phyloP scores from a whole-genome alignment of 495 filamentous ascomycete genomes.

The Filosporella fistucella region DNA sequence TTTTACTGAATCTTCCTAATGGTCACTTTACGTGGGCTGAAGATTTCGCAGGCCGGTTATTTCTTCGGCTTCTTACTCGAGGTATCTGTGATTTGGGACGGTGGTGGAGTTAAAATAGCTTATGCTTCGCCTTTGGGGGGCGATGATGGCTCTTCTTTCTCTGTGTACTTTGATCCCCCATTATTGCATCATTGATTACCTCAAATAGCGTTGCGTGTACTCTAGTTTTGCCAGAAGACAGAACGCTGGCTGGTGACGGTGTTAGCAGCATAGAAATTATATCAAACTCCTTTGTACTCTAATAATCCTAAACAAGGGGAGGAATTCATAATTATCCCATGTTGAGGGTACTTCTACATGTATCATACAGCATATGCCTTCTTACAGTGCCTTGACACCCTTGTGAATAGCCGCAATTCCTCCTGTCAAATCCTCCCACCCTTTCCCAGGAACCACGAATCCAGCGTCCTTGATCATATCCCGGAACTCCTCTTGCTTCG shows the following conservation, averaged over 20 bases:
- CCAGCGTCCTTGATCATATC: conserved; percentile 87
- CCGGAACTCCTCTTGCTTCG: conserved; percentile 75
- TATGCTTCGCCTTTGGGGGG: conserved; percentile 22
- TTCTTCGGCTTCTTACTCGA: conserved; percentile 18
- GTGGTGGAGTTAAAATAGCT: conserved; percentile 26
- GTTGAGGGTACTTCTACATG: conserved; percentile 1
- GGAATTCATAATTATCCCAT: too few species aligned
- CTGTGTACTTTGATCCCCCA: conserved; percentile 22
- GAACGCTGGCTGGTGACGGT: conserved; percentile 17
- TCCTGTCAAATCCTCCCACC: conserved; percentile 83
- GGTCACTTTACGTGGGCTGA: conserved; percentile 24
- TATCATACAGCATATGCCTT: background rate
- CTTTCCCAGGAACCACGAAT: conserved; percentile 75
- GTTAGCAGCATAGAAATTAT: conserved; percentile 26
- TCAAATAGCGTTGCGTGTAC: conserved; percentile 28
- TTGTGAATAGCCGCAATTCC: conserved; percentile 96
- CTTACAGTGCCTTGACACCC: conserved; percentile 75
- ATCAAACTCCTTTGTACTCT: conserved; percentile 16
- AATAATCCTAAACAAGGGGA: too few species aligned
- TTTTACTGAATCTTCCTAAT: conserved; percentile 28
- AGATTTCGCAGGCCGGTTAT: conserved; percentile 18
- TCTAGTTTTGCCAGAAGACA: conserved; percentile 23
- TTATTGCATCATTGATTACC: conserved; percentile 22
- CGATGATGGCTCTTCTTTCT: conserved; percentile 26
- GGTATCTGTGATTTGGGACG: conserved; percentile 24